phyloP scores from a whole-genome alignment of 352 stramenopile species.

The Thraustochytrium striatum region DNA sequence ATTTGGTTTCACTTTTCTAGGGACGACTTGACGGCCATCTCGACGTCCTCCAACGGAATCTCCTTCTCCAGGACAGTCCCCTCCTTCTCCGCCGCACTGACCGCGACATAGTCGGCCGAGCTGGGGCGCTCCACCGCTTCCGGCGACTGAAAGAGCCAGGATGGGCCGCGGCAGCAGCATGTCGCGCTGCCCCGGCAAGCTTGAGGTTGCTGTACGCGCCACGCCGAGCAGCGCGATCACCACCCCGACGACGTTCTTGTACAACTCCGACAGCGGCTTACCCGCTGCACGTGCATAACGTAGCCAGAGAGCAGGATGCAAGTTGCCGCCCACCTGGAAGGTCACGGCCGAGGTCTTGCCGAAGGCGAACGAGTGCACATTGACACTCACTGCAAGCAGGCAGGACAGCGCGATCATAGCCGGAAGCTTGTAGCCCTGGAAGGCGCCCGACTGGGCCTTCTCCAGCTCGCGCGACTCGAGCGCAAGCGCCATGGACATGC shows the following conservation, averaged over 20 bases:
- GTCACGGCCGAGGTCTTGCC: constrained; percentile 44
- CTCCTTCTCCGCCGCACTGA: no score
- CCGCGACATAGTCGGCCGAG: no score
- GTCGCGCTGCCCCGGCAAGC: background rate
- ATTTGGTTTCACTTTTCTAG: no score
- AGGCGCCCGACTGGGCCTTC: background rate
- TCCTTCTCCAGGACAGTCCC: no score
- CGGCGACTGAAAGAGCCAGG: no score
- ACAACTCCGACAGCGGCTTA: constrained; percentile 12
- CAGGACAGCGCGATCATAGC: constrained; percentile 32
- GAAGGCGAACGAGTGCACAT: constrained; percentile 40
- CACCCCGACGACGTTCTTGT: constrained; percentile 28
- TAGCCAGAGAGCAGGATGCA: constrained; percentile 36
- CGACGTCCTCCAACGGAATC: no score
- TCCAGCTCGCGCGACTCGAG: constrained; percentile 32
- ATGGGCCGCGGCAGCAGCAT: background rate
- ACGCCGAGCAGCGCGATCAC: background rate
- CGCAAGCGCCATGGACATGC: constrained; percentile 1
- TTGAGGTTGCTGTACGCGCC: constrained; percentile 44
- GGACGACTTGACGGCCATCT: no score
- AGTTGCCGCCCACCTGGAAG: constrained; percentile 29
- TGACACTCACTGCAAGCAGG: constrained; percentile 29
- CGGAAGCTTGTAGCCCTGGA: background rate
- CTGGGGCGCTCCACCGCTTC: no score
- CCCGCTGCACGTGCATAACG: constrained; percentile 38